phyloP scores from a whole-genome alignment of 768 basidiomycete species.

The Suillus lakei region DNA sequence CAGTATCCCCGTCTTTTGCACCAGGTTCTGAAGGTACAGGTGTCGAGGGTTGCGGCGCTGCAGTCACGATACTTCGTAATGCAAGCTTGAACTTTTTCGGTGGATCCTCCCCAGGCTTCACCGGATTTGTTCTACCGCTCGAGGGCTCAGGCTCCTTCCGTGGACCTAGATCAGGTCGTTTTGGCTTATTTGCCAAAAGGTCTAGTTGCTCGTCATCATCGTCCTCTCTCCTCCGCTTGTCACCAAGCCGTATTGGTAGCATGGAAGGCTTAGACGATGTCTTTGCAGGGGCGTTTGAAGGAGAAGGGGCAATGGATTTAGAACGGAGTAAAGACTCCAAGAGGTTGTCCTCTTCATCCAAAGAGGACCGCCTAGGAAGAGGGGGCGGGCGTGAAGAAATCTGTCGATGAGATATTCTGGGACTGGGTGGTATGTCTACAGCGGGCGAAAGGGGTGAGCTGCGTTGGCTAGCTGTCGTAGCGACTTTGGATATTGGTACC shows the following conservation, averaged over 20 bases:
- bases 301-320: constrained; percentile 41
- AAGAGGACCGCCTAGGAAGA: constrained; percentile 48
- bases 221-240: constrained; percentile 73
- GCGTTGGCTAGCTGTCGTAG: constrained; percentile 21
- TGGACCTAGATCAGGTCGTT: constrained; percentile 54
- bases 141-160: constrained; percentile 44
- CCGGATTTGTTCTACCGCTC: constrained; percentile 23
- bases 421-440: constrained; percentile 41
- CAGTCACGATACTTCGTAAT: constrained; percentile 46
- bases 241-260: constrained; percentile 57
- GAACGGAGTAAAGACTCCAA: constrained; percentile 58
- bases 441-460: constrained; percentile 37
- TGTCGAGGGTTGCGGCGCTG: constrained; percentile 40
- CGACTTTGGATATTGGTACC: constrained; percentile 18
- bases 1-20: constrained; percentile 77
- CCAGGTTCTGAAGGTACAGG: constrained; percentile 63
- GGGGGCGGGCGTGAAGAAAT: constrained; percentile 40
- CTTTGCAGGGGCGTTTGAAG: constrained; percentile 43
- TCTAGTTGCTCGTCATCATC: constrained; percentile 72
- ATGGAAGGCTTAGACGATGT: constrained; percentile 37
- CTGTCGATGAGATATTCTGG: constrained; percentile 44
- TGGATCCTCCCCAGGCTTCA: constrained; percentile 45
- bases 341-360: constrained; percentile 57
- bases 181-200: constrained; percentile 60
- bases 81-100: constrained; percentile 79